phyloP scores from a whole-genome alignment of 2,329 filamentous ascomycete species.

The Emmonsiellopsis sp. region DNA sequence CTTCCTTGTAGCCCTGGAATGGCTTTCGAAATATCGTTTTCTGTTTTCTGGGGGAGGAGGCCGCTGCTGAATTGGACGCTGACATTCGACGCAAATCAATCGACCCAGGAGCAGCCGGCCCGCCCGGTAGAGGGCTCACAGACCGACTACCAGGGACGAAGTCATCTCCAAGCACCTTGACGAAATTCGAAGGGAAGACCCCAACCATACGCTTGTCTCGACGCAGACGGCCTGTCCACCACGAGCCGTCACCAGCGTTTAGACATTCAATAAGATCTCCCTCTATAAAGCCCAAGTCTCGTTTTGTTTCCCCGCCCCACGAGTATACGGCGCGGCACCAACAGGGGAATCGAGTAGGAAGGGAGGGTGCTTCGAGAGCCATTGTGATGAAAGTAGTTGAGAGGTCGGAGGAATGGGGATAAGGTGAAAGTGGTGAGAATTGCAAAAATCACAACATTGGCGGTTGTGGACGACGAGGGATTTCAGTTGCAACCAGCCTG shows the following conservation, averaged over 20 bases:
- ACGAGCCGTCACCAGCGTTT: slow-evolving; percentile 93
- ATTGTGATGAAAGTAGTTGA: slow-evolving; percentile 22
- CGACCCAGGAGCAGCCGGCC: background rate
- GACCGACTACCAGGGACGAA: slow-evolving; percentile 59
- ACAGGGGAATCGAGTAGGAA: slow-evolving; percentile 76
- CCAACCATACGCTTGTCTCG: slow-evolving; percentile 86
- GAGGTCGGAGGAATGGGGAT: background rate
- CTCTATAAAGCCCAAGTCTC: slow-evolving; percentile 92
- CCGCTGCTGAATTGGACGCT: slow-evolving; percentile 29
- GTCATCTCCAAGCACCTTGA: slow-evolving; percentile 74
- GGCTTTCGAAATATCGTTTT: slow-evolving; percentile 55
- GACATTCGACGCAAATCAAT: slow-evolving; percentile 18
- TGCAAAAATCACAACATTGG: slow-evolving; percentile 1
- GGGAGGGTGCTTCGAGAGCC: slow-evolving; percentile 37
- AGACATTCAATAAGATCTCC: slow-evolving; percentile 96
- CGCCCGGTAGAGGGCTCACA: slow-evolving; percentile 43
- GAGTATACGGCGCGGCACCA: slow-evolving; percentile 89
- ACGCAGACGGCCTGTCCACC: slow-evolving; percentile 92
- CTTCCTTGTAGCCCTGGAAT: slow-evolving; percentile 52
- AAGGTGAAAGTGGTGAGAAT: background rate
- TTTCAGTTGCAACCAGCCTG: background rate
- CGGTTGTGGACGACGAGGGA: background rate
- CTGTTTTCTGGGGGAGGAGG: slow-evolving; percentile 46
- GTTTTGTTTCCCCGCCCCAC: slow-evolving; percentile 90
- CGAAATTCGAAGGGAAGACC: slow-evolving; percentile 94